Conservation (phyloP, 192 early-diverging fungal genomes). For the Gonapodya sp. region DNA sequence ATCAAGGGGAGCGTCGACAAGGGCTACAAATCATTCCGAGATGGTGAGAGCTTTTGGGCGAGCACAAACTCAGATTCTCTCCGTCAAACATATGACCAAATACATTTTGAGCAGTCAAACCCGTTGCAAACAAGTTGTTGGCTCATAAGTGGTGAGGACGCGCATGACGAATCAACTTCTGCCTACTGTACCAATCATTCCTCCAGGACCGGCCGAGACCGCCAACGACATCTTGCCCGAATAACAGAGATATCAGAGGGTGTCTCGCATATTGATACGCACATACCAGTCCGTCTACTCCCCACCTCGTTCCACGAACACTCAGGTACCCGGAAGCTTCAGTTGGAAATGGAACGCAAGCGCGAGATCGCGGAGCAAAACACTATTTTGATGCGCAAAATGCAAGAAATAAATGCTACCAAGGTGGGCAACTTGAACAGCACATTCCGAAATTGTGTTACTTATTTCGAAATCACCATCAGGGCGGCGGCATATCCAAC, state of each 20-base stretch:
- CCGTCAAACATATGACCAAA: no score
- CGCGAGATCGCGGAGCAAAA: not conserved
- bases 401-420: not conserved
- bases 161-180: not conserved
- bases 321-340: not conserved
- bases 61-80: no score
- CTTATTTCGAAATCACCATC: no score
- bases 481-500: not conserved
- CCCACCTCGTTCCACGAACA: not conserved
- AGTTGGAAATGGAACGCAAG: not conserved
- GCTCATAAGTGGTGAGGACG: not conserved
- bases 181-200: not conserved
- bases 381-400: not conserved
- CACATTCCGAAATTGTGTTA: no score
- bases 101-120: not conserved
- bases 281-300: not conserved
- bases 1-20: not conserved
- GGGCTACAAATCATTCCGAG: not conserved
- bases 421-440: no score
- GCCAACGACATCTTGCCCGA: not conserved
- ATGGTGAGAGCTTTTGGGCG: not conserved
- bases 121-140: not conserved
- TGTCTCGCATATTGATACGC: not conserved
- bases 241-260: not conserved
- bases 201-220: not conserved